These are phyloP conservation scores for Ophiostoma ips DNA, from an alignment of 2,329 filamentous ascomycete genomes.

Conservation along the genomic window DNA sequence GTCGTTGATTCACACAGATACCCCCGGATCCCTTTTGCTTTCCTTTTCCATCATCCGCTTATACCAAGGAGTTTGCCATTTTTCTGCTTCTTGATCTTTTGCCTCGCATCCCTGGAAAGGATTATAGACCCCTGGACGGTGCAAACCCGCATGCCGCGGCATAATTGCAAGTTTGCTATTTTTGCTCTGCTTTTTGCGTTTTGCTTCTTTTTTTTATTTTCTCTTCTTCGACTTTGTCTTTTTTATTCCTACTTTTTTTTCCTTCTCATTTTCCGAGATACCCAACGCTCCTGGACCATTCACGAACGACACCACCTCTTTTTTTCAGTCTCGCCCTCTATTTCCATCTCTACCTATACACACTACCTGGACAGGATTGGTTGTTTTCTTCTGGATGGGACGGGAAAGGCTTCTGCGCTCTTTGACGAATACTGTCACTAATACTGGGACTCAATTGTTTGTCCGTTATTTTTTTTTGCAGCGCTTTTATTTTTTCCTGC, in stretches of 20 bases:
- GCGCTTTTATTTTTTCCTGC: not conserved
- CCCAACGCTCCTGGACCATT: not conserved
- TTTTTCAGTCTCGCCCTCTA: no score
- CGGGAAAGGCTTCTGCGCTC: not conserved
- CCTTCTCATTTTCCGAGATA: not conserved
- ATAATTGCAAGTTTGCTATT: constrained; percentile 4
- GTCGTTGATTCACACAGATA: constrained; percentile 6
- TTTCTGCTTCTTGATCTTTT: not conserved
- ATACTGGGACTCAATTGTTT: not conserved
- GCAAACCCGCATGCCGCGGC: constrained; percentile 5
- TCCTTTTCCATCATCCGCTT: not conserved
- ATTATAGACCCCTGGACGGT: constrained; percentile 11
- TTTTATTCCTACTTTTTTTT: constrained; percentile 2
- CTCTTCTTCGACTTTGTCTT: not conserved
- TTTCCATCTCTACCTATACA: not conserved
- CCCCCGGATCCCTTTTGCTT: constrained; percentile 7
- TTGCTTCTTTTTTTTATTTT: not conserved
- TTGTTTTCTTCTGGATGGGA: not conserved
- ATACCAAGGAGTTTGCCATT: constrained; percentile 1
- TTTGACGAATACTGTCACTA: not conserved
- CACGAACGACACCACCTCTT: not conserved
- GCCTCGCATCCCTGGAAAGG: not conserved
- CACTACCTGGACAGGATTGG: not conserved
- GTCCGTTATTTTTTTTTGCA: no score
- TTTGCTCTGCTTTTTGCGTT: constrained; percentile 3